These are phyloP conservation scores for Aureobasidium sp. DNA, from an alignment of 2,329 filamentous ascomycete genomes.

Conservation along the genomic window DNA sequence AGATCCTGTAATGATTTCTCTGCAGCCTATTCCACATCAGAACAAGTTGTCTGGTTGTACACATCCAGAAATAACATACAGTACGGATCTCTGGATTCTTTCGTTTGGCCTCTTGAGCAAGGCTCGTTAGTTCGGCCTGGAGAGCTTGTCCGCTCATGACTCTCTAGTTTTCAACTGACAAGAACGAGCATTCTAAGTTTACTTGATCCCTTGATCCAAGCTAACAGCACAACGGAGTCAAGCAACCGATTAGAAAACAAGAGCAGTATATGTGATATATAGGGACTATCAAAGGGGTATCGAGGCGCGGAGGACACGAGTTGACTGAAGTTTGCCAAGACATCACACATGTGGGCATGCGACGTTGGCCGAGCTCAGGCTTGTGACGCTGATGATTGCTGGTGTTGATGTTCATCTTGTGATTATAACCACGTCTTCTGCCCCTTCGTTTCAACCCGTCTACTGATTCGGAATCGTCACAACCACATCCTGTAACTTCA, in stretches of 20 bases:
- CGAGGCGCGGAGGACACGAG: conserved; percentile 2
- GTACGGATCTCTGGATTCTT: conserved; percentile 86
- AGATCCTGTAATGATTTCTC: conserved; percentile 91
- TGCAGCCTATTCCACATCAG: conserved; percentile 50
- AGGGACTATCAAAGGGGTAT: not conserved
- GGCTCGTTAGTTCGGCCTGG: conserved; percentile 76
- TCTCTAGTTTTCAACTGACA: not conserved
- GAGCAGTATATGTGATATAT: not conserved
- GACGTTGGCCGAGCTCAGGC: not conserved
- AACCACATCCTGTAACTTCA: too few relatives aligned
- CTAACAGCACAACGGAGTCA: not conserved
- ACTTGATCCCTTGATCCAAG: not conserved
- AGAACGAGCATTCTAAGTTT: not conserved
- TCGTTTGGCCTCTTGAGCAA: conserved; percentile 91
- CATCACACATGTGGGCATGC: conserved; percentile 10
- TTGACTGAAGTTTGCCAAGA: not conserved
- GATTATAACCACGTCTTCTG: not conserved
- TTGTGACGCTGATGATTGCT: not conserved
- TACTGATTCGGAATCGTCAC: not conserved
- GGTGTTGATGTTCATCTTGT: not conserved
- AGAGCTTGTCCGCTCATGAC: conserved; percentile 88
- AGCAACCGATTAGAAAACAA: not conserved
- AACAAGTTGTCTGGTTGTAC: not conserved
- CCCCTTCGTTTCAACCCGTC: not conserved
- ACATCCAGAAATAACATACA: conserved; percentile 37